Evolutionary conservation across 805 yeast genomes (phyloP).

Genomic region (Monosporozyma aerobia): DNA sequence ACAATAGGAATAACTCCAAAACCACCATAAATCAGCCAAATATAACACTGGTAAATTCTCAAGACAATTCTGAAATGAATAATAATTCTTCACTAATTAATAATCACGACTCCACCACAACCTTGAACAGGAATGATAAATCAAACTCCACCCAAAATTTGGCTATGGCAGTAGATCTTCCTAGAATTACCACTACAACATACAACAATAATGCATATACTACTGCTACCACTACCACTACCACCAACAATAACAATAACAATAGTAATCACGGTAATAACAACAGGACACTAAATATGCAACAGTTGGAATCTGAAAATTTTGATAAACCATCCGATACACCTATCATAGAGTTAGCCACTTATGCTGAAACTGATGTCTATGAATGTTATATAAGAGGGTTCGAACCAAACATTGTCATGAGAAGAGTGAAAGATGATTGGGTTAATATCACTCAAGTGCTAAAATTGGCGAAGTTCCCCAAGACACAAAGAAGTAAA

Average conservation of each 20-base stretch:
- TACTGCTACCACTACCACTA: no score
- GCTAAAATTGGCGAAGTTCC: constrained; percentile 65
- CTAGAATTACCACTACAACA: constrained; percentile 2
- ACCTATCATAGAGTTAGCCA: constrained; percentile 30
- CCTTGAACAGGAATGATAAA: not conserved
- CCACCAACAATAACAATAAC: not conserved
- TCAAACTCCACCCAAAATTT: not conserved
- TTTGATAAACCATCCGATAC: not conserved
- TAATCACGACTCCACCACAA: not conserved
- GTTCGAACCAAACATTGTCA: constrained; percentile 32
- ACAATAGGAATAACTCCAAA: not conserved
- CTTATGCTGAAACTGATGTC: constrained; percentile 44
- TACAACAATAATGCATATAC: not conserved
- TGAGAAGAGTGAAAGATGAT: constrained; percentile 84
- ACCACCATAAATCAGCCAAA: not conserved
- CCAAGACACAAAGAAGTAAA: constrained; percentile 71
- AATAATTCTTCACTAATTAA: not conserved
- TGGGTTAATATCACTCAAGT: constrained; percentile 92
- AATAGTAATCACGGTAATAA: not conserved
- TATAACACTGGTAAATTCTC: not conserved
- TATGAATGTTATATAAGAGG: constrained; percentile 58
- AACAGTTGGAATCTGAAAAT: not conserved
- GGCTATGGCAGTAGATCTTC: not conserved
- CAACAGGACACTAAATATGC: not conserved
- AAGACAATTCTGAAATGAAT: not conserved